Percentiles rank a stretch among this genome's conserved stretches.
Evolutionary conservation across 1,139 yeast genomes (phyloP).

Genomic region (Suhomyces maxii): DNA sequence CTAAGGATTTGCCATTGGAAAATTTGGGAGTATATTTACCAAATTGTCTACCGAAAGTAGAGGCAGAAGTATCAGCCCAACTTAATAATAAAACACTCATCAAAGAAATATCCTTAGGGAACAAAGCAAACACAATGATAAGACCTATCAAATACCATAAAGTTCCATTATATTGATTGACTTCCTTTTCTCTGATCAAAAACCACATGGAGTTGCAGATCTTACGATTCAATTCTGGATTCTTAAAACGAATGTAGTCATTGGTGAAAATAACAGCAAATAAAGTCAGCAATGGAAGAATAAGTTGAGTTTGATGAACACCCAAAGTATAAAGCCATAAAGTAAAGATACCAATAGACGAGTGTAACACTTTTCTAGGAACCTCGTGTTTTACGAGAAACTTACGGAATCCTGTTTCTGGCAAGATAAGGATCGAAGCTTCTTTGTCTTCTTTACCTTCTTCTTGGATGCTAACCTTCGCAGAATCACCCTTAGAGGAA

Average conservation of each 20-base stretch:
- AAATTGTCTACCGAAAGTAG: conserved; percentile 82
- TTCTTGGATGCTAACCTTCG: no score
- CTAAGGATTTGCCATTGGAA: conserved; percentile 72
- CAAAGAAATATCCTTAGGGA: conserved; percentile 79
- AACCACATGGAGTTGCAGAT: conserved; percentile 73
- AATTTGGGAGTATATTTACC: conserved; percentile 85
- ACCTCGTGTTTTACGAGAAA: conserved; percentile 78
- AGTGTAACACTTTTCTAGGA: conserved; percentile 83
- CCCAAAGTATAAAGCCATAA: conserved; percentile 71
- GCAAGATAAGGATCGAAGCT: neutral
- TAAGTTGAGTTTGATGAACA: conserved; percentile 52
- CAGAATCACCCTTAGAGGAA: conserved; percentile 11
- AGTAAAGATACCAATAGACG: conserved; percentile 82
- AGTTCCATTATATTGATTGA: conserved; percentile 72
- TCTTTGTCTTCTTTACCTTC: neutral
- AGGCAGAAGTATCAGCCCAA: conserved; percentile 98
- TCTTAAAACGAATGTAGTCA: conserved; percentile 68
- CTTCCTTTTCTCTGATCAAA: conserved; percentile 80
- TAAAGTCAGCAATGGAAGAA: conserved; percentile 56
- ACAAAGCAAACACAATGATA: conserved; percentile 62
- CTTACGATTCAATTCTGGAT: conserved; percentile 57
- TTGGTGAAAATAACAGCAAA: conserved; percentile 58
- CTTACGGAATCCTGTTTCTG: conserved; percentile 35
- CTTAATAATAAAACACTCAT: conserved; percentile 77
- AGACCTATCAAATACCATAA: conserved; percentile 83